Evolutionary conservation across 768 basidiomycete species (phyloP).

Genomic region (Tricholoma bakamatsutake): DNA sequence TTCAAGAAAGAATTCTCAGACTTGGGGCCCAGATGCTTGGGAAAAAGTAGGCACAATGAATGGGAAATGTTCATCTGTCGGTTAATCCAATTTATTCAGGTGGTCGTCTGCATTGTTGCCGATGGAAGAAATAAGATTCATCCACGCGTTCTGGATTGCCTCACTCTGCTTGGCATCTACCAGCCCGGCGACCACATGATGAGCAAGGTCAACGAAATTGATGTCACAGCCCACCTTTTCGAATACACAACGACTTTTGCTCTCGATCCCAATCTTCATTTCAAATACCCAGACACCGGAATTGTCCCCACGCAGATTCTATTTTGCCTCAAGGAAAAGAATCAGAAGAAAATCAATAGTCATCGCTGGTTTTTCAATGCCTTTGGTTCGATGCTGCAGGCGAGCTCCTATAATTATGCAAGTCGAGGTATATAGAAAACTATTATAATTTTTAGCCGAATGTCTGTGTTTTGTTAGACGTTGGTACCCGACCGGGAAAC

Average conservation of each 20-base stretch:
- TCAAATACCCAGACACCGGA: conserved; percentile 87
- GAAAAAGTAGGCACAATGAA: conserved; percentile 58
- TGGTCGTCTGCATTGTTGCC: conserved; percentile 89
- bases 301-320: conserved; percentile 94
- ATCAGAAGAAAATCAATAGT: conserved; percentile 95
- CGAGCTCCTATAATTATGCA: conserved; percentile 22
- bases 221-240: conserved; percentile 59
- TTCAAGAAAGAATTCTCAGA: conserved; percentile 83
- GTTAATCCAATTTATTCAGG: conserved; percentile 34
- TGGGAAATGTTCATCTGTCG: not conserved
- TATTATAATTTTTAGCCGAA: conserved; percentile 54
- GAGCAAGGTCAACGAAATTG: conserved; percentile 62
- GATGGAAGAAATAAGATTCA: conserved; percentile 83
- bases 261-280: conserved; percentile 73
- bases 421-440: not conserved
- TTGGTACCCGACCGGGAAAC: conserved; percentile 85
- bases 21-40: conserved; percentile 96
- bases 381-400: conserved; percentile 76
- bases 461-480: conserved; percentile 88
- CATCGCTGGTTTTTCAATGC: conserved; percentile 99
- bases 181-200: conserved; percentile 49
- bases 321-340: conserved; percentile 88
- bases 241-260: conserved; percentile 84
- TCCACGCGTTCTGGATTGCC: conserved; percentile 79
- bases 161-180: conserved; percentile 91